Conservation (phyloP, 345 rosid species). For the Viola odorata region DNA sequence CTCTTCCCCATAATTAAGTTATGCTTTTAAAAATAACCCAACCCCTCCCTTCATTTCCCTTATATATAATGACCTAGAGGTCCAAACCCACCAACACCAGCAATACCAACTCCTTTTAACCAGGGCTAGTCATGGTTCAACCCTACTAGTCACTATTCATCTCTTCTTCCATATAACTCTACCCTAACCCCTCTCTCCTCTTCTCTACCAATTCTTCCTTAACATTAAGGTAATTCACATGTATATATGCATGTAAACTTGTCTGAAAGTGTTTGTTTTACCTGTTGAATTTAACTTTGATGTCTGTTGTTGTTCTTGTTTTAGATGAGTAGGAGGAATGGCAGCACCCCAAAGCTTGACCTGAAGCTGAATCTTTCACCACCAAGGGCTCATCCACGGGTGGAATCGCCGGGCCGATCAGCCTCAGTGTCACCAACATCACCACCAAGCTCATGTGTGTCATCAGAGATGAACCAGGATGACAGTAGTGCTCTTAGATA, state of each 20-base stretch:
- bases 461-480: conserved; percentile 66
- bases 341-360: conserved; percentile 65
- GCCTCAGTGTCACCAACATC: conserved; percentile 69
- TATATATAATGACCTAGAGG: conserved; percentile 52
- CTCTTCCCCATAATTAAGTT: conserved; percentile 63
- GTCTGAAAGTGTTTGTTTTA: no score
- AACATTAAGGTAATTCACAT: not conserved
- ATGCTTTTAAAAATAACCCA: conserved; percentile 56
- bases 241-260: not conserved
- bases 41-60: conserved; percentile 28
- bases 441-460: conserved; percentile 89
- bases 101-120: conserved; percentile 5
- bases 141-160: conserved; percentile 4
- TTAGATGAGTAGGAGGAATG: conserved; percentile 74
- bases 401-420: conserved; percentile 59
- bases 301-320: not conserved
- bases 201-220: not conserved
- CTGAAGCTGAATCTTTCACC: conserved; percentile 88
- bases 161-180: not conserved
- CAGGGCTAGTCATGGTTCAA: conserved; percentile 12
- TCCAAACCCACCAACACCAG: conserved; percentile 26
- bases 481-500: conserved; percentile 24
- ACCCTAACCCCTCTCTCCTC: not conserved
- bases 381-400: conserved; percentile 43
- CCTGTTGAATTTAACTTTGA: not conserved